Evolutionary conservation across 257 asterid species (phyloP).

Genomic region (Solanum megistacrolobum): DNA sequence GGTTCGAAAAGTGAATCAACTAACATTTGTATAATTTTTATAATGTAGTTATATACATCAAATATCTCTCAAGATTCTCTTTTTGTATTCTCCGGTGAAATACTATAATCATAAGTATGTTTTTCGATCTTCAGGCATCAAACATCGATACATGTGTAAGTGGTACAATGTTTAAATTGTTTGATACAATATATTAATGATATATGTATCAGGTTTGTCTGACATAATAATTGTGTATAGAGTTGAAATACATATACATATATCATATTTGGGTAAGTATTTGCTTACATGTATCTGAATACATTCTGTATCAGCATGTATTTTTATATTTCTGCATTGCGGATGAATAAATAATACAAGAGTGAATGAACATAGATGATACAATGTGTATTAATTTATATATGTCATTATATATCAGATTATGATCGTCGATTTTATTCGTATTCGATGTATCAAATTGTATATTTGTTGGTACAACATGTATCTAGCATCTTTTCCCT

Average conservation of each 20-base stretch:
- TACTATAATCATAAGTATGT: neutral
- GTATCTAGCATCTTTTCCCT: neutral
- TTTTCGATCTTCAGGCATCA: neutral
- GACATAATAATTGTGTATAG: neutral
- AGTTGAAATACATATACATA: neutral
- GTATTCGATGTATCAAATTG: neutral
- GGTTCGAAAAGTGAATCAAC: neutral
- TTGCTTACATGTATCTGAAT: no score
- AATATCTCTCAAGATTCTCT: neutral
- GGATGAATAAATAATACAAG: neutral
- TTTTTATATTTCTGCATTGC: neutral
- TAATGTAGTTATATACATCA: neutral
- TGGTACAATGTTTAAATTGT: neutral
- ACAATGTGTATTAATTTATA: no score
- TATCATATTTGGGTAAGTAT: neutral
- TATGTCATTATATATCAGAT: neutral
- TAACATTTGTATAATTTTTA: neutral
- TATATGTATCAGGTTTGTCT: no score
- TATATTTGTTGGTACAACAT: neutral
- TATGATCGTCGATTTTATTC: no score
- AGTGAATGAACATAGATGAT: no score
- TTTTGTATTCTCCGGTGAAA: no score
- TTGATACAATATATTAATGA: neutral
- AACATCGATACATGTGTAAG: no score
- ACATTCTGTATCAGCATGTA: neutral